Percentiles rank a stretch among this genome's conserved stretches.
Conservation (phyloP, 202 grass and related monocot species). For the Panicum hallii region DNA sequence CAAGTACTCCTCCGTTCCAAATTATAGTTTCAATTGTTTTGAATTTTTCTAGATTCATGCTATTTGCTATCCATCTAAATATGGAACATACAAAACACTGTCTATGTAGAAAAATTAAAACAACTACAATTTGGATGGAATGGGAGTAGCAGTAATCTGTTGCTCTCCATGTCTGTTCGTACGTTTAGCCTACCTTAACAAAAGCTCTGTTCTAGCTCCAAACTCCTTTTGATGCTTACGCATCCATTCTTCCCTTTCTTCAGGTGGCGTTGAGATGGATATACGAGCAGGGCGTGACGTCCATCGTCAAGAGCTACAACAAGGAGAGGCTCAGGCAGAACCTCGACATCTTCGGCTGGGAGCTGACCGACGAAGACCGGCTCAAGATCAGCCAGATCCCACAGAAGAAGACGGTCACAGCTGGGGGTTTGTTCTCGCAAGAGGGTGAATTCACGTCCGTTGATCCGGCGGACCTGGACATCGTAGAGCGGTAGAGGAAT, state of each 20-base stretch:
- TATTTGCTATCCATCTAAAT: too few relatives aligned
- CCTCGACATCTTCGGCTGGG: conserved; percentile 69
- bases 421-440: neutral
- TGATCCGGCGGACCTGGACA: conserved; percentile 48
- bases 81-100: too few relatives aligned
- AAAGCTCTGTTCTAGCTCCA: too few relatives aligned
- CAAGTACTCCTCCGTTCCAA: too few relatives aligned
- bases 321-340: conserved; percentile 68
- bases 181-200: too few relatives aligned
- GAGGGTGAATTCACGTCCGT: conserved; percentile 52
- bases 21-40: too few relatives aligned
- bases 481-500: neutral
- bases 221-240: too few relatives aligned
- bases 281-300: conserved; percentile 59
- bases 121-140: too few relatives aligned
- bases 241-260: neutral
- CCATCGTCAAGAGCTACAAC: conserved; percentile 68
- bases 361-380: conserved; percentile 56
- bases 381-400: conserved; percentile 67
- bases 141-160: too few relatives aligned
- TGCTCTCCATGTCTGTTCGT: too few relatives aligned
- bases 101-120: too few relatives aligned
- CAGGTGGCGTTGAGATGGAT: conserved; percentile 74
- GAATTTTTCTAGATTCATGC: too few relatives aligned
- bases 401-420: conserved; percentile 45